These are phyloP conservation scores for Oryza longistaminata DNA, from an alignment of 176 grass and related monocot genomes.

Conservation along the genomic window DNA sequence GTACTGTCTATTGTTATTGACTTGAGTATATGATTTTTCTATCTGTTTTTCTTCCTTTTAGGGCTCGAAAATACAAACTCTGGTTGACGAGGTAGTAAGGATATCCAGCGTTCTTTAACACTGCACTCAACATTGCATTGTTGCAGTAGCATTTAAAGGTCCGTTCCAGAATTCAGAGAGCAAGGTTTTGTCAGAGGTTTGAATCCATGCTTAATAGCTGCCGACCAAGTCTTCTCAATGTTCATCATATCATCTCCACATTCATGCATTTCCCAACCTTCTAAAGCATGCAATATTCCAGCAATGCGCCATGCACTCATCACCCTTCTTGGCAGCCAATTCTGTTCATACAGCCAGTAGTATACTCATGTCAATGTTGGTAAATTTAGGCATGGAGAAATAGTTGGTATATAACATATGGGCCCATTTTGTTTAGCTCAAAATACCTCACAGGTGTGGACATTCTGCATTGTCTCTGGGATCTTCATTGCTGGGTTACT, in stretches of 20 bases:
- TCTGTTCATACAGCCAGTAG: slow-evolving; percentile 42
- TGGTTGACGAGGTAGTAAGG: background rate
- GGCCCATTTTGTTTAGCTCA: slow-evolving; percentile 1
- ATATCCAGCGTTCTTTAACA: background rate
- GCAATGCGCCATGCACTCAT: slow-evolving; percentile 85
- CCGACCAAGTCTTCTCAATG: slow-evolving; percentile 58
- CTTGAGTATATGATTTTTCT: background rate
- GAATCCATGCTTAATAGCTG: slow-evolving; percentile 69
- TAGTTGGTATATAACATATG: background rate
- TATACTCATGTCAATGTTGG: background rate
- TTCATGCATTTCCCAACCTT: slow-evolving; percentile 68
- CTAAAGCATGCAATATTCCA: slow-evolving; percentile 73
- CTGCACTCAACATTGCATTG: background rate
- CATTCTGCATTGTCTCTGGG: slow-evolving; percentile 63
- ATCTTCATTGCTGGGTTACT: slow-evolving; percentile 81
- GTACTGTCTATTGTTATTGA: background rate
- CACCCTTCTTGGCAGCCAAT: slow-evolving; percentile 95
- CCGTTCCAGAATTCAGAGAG: slow-evolving; percentile 11
- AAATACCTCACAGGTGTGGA: slow-evolving; percentile 79
- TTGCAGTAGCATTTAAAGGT: background rate
- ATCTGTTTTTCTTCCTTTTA: slow-evolving; percentile 12
- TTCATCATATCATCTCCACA: slow-evolving; percentile 58
- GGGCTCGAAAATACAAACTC: background rate
- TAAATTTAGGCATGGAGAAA: slow-evolving; percentile 3
- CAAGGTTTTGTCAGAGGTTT: slow-evolving; percentile 41